Base-by-base conservation (phyloP, 805 yeast species). In the Peterozyma toletana region DNA sequence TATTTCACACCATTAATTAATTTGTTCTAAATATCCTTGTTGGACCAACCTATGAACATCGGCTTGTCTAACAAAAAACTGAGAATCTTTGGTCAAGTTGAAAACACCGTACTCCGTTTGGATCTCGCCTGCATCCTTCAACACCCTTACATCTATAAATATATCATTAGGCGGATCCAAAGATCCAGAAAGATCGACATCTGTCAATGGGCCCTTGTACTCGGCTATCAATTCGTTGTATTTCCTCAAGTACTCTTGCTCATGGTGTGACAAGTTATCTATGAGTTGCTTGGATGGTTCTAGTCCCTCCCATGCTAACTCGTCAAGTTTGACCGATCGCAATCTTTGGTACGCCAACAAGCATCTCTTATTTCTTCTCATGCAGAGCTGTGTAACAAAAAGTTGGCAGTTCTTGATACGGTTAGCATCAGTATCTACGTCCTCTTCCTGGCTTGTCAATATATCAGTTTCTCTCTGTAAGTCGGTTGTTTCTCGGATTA, bases 101-200 rank as follows among this genome's bases (percentile, higher is more conserved):
- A 93, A 89, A 3, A 88, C 96, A 17, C 97, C 99, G 54, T 91
- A 91, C 59, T 91, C 99, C 0, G 99, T 93, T 57, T 90, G 96
- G 33, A 91, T 88, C 58, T 93, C 98, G 1, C 99, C 99, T 0
- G 96, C 97, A 55, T 91, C 95, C 58, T 85, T 85, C 41, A 91
- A 63, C 7, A 91, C 98, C 46, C 99, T 68, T 4, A 93, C 98
- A 56, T 91, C 99, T 9, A 91, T 86, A 53, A 91, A 93, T 29
- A 93, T 85, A 52, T 88, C 95, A 33, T 75, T 77, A 1, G 99
- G 98, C 0, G 99, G 99, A 17, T 77, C 86, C 51, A 93, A 57
- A n/a, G 86, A 79, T 0, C 97, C 98, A 29, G 91, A 78, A 21
- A 93, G 64, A 56, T 93, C 99, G 14, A 91, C 64, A 51, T 89